Evolutionary conservation across 768 basidiomycete species (phyloP).

Genomic region (Rhizopogon vinicolor): DNA sequence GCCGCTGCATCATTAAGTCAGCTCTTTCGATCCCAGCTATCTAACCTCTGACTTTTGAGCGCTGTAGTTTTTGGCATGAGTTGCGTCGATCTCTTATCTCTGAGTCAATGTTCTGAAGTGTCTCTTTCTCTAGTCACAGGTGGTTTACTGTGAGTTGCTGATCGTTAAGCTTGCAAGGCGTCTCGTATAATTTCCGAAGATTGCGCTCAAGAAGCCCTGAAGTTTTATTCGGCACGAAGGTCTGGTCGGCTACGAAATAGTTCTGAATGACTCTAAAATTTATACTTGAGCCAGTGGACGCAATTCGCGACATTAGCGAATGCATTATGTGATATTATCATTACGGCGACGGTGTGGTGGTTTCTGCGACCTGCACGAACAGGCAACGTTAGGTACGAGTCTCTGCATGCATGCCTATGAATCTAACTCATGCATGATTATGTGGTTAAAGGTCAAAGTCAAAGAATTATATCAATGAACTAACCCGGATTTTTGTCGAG

Average conservation of each 20-base stretch:
- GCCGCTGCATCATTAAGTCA: constrained; percentile 6
- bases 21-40: constrained; percentile 4
- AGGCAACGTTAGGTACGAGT: constrained; percentile 8
- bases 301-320: constrained; percentile 8
- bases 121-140: constrained; percentile 4
- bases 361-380: constrained; percentile 11
- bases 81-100: constrained; percentile 4
- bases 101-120: background rate
- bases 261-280: background rate
- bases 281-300: constrained; percentile 2
- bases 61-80: constrained; percentile 11
- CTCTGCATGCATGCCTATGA: background rate
- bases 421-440: background rate
- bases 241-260: background rate
- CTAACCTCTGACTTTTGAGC: background rate
- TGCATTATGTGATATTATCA: constrained; percentile 16
- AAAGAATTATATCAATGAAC: constrained; percentile 7
- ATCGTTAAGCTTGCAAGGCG: background rate
- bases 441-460: background rate
- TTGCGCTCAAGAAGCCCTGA: constrained; percentile 5
- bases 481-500: constrained; percentile 9
- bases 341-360: constrained; percentile 13
- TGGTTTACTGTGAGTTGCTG: background rate
- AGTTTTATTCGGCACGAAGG: constrained; percentile 4
- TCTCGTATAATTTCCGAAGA: constrained; percentile 2